Base-by-base conservation (phyloP, 768 basidiomycete genomes). In the Phylloporus arenicola region DNA sequence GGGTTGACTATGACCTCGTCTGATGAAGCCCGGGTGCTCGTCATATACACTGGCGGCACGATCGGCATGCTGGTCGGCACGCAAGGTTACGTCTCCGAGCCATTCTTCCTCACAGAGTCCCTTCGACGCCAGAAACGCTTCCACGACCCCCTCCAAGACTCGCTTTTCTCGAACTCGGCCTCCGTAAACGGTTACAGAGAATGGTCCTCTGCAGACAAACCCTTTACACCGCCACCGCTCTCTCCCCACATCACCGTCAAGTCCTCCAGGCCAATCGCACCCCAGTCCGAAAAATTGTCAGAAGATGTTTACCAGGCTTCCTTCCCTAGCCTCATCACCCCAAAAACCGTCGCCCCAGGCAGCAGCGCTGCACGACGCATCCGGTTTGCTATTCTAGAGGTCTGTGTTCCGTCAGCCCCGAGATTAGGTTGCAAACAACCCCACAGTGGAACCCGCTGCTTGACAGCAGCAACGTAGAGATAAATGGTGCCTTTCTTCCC, bases 11-110 rank as follows among this genome's bases (percentile, higher is more conserved):
- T 37, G 42, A 10, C 34, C 40, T 72, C 75, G 44, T 68, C 78
- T 17, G 81, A 87, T 54, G 89, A 92, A 60, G 82, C 88, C 11
- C 77, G 80, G 47, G 88, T 93, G n/a, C 82, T 92, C 46, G 75
- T 93, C 51, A 84, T 93, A 25, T 92, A 92, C 72, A 92, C 92
- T 31, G 91, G 79, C 62, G 92, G 92, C 14, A 94, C 92, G 0
- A 92, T 94, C 57, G 89, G 88, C 16, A 91, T 91, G 88, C 82
- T 91, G 40, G 77, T 87, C 31, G 82, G 84, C 30, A 73, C 83
- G 30, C 78, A 81, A 52, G 86, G 87, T 54, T 89, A 88, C 62
- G 83, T 87, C 19, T 88, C 91, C 12, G 92, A 93, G 61, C 90
- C 90, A 0, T 85, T 84, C 58, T 93, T 92, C 64, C 72, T 94